Percentiles rank a stretch among this genome's conserved stretches.
Evolutionary conservation across 208 protist species (phyloP).

Genomic region (Wallacemonas sp.): DNA sequence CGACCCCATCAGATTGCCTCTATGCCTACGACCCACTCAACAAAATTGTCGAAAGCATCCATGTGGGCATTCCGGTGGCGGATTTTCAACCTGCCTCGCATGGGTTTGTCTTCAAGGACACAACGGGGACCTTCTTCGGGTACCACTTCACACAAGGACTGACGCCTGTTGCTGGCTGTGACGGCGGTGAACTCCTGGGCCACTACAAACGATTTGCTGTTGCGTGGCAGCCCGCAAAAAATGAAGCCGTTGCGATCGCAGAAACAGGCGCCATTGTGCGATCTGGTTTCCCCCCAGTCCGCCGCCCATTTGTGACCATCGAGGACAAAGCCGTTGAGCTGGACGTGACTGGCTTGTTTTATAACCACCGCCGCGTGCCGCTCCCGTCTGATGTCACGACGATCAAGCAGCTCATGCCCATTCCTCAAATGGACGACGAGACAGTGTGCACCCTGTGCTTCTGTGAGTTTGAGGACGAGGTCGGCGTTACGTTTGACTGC

Average conservation of each 20-base stretch:
- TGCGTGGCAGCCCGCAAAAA: slow-evolving; percentile 14
- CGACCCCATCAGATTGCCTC: slow-evolving; percentile 24
- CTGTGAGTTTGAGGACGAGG: slow-evolving; percentile 73
- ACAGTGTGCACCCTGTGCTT: slow-evolving; percentile 73
- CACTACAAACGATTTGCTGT: slow-evolving; percentile 41
- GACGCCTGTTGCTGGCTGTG: slow-evolving; percentile 23
- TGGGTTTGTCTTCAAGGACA: slow-evolving; percentile 68
- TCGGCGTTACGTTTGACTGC: slow-evolving; percentile 81
- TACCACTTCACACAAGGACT: slow-evolving; percentile 75
- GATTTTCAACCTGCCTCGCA: slow-evolving; percentile 52
- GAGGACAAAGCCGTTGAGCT: slow-evolving; percentile 25
- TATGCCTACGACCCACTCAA: slow-evolving; percentile 62
- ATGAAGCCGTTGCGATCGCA: slow-evolving; percentile 21
- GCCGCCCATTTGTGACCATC: slow-evolving; percentile 5
- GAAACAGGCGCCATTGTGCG: slow-evolving; percentile 25
- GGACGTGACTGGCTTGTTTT: neutral
- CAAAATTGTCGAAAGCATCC: slow-evolving; percentile 43
- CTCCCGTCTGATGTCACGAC: slow-evolving; percentile 1
- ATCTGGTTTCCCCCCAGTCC: slow-evolving; percentile 14
- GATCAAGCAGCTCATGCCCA: neutral
- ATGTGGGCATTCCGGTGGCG: slow-evolving; percentile 28
- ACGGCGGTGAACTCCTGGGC: slow-evolving; percentile 30
- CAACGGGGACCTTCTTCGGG: slow-evolving; percentile 35
- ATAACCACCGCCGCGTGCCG: slow-evolving; percentile 9
- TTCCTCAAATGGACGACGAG: slow-evolving; percentile 35